Conservation (phyloP, 1,139 yeast genomes). For the Suhomyces chickasaworum region DNA sequence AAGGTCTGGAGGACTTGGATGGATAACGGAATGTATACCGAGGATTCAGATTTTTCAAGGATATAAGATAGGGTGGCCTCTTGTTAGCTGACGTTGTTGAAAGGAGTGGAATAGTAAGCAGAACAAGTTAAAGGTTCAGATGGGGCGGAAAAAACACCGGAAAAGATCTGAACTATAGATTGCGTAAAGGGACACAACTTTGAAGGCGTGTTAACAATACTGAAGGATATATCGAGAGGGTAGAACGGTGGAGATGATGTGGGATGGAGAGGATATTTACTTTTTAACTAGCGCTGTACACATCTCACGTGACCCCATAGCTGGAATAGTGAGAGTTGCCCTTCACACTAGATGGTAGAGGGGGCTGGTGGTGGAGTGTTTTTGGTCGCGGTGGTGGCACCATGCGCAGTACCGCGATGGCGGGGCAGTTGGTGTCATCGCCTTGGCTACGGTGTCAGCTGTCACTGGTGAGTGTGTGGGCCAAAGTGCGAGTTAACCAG, state of each 20-base stretch:
- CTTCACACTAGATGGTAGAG: too few relatives aligned
- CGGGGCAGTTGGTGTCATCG: background rate
- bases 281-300: constrained; percentile 5
- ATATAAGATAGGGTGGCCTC: background rate
- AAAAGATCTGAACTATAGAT: background rate
- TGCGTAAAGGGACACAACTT: background rate
- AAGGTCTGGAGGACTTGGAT: background rate
- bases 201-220: background rate
- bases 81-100: background rate
- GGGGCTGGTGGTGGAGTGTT: too few relatives aligned
- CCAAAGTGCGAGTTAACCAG: too few relatives aligned
- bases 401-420: background rate
- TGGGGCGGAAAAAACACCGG: background rate
- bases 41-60: background rate
- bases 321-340: too few relatives aligned
- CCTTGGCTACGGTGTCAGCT: too few relatives aligned
- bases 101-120: background rate
- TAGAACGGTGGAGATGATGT: background rate
- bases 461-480: too few relatives aligned
- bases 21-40: background rate
- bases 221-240: background rate
- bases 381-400: background rate
- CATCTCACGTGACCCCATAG: constrained; percentile 9
- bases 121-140: background rate
- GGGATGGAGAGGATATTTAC: constrained; percentile 7